Base-by-base conservation (phyloP, 2,329 filamentous ascomycete genomes). In the Alternaria triticimaculans region DNA sequence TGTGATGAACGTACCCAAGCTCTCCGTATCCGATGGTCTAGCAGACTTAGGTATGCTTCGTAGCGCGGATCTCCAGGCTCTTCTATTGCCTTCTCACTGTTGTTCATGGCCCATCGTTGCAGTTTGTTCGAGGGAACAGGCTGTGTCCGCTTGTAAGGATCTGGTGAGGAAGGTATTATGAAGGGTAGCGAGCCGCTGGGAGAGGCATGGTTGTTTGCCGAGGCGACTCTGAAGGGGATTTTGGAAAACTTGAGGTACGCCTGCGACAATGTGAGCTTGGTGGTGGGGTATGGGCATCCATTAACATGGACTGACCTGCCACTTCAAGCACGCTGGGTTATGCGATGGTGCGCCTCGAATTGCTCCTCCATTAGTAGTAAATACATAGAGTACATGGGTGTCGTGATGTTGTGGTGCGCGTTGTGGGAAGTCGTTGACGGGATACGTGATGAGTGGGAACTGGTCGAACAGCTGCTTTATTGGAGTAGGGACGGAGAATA, bases 241-340 rank as follows among this genome's bases (percentile, higher is more conserved):
- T 87, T 87, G 55, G 89, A 87, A 72, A 97, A 92, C 72, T 88
- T 92, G 65, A 99, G 86, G 80, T 93, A 96, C 28, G 94, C 90
- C 93, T 97, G 65, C n/a, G 57, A 63, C 43, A 55, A 18, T 58
- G 48, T 70, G 44, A 67, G 64, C 57, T 61, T 25, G 51, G 56
- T 54, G 30, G 45, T 37, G 56, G 54, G 55, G 43, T 33, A 26
- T 49, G 18, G 23, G 14, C 15, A 23, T 4, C 14, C 50, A 10
- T 18, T 49, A 53, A 23, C 26, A 55, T 18, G 15, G 15, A 45
- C 88, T 70, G 73, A 95, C 93, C 92, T 98, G 96, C 94, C 94
- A 98, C 84, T 95, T 97, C 75, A 98, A 84, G 83, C 96, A 99
- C 62, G 90, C 89, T 11, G 96, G 96, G 78, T 98, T 98, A 82